Evolutionary conservation across 2,329 filamentous ascomycete genomes (phyloP), one percentile per base, ranked within the genome.

Genomic region (Ophiobolus disseminans): DNA sequence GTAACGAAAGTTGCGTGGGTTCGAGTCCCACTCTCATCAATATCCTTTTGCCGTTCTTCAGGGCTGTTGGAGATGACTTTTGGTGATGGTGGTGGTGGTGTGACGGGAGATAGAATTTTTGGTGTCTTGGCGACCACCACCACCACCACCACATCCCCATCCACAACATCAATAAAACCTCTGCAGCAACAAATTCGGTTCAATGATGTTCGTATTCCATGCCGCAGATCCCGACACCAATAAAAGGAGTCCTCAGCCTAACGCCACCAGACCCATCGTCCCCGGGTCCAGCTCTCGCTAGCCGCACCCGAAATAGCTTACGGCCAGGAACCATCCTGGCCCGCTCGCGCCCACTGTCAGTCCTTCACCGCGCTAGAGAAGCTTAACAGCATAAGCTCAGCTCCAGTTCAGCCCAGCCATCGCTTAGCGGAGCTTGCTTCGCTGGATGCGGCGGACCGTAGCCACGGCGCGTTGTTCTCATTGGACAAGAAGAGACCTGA

Each of bases 1-100:
- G 59, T 62, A 61, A 55, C 55, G 59, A 28, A 59, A 62, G 55
- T 55, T 61, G 55, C 59, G 59, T 61, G 57, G 57, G 59, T 61
- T 40, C 40, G 40, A 42, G 38, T 48, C 45, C 45, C 45, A 48
- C 45, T 48, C 45, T 48, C 39, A 26, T 49, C 46, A 45, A 4
- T 16, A 45, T 49, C 21, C 11, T 37, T 21, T 39, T 36, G 26
- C n/a, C 19, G 5, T 20, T 37, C 13, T 31, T 47, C 36, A 21
- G n/a, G 30, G 9, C 9, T 32, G 10, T 7, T 5, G 14, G 28
- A 31, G 23, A n/a, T n/a, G n/a, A n/a, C n/a, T n/a, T n/a, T n/a
- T n/a, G n/a, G n/a, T n/a, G n/a, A n/a, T n/a, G n/a, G n/a, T n/a
- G n/a, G n/a, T n/a, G n/a, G n/a, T n/a, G n/a, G n/a, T 26, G 7